Evolutionary conservation across 768 basidiomycete species (phyloP).

Genomic region (Mycena chlorophos): DNA sequence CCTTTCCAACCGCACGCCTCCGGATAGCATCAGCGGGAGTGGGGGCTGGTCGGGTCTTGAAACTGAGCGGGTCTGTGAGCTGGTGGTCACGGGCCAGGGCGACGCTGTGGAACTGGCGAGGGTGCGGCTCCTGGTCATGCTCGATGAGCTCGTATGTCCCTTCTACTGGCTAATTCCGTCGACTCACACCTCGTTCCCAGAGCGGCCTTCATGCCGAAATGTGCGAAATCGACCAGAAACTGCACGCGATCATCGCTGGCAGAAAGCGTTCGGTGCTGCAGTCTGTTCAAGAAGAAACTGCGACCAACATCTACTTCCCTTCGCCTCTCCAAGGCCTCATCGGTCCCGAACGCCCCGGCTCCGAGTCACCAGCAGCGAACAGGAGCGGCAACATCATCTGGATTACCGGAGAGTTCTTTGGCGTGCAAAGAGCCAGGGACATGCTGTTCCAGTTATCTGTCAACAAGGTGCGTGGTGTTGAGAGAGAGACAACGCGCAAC

Average conservation of each 20-base stretch:
- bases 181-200: constrained; percentile 40
- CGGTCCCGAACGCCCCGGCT: constrained; percentile 58
- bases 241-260: constrained; percentile 89
- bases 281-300: constrained; percentile 94
- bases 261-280: constrained; percentile 86
- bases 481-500: constrained; percentile 4
- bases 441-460: constrained; percentile 89
- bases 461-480: constrained; percentile 63
- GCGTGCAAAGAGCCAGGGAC: constrained; percentile 90
- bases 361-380: constrained; percentile 41
- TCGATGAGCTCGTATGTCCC: constrained; percentile 85
- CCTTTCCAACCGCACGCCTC: constrained; percentile 72
- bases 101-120: constrained; percentile 91
- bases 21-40: constrained; percentile 72
- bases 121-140: constrained; percentile 86
- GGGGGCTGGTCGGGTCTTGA: constrained; percentile 90
- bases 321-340: constrained; percentile 85
- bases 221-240: constrained; percentile 92
- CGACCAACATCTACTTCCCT: constrained; percentile 94
- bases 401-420: constrained; percentile 98
- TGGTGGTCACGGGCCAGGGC: constrained; percentile 85
- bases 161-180: neutral
- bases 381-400: constrained; percentile 80
- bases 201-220: constrained; percentile 88
- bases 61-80: constrained; percentile 90